A percentile compares a stretch with the other conserved stretches of the same genome.
These are phyloP conservation scores for Xerocomus spinulosus DNA, from an alignment of 768 basidiomycete genomes.

Conservation along the genomic window DNA sequence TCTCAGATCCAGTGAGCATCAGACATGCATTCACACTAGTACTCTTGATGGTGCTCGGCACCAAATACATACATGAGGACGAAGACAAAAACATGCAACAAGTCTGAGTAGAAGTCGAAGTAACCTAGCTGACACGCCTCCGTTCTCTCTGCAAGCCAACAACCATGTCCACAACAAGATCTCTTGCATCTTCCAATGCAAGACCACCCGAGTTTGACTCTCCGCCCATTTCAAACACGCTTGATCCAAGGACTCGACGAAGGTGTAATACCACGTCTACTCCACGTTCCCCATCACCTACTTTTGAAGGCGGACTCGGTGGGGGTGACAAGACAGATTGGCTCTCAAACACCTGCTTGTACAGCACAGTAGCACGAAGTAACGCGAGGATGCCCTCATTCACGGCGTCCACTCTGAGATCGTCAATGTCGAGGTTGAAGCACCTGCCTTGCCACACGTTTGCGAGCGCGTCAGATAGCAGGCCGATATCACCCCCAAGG, in stretches of 20 bases:
- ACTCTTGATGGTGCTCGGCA: not conserved
- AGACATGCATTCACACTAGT: no score
- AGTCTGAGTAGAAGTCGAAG: not conserved
- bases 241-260: conserved; percentile 51
- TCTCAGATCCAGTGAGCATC: no score
- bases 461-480: conserved; percentile 54
- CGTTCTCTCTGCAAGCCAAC: conserved; percentile 34
- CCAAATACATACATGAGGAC: conserved; percentile 14
- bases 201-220: conserved; percentile 23
- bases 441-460: conserved; percentile 46
- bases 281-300: not conserved
- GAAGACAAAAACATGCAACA: not conserved
- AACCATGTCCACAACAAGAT: conserved; percentile 71
- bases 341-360: conserved; percentile 53
- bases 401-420: conserved; percentile 25
- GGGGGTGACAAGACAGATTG: conserved; percentile 52
- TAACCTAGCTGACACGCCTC: conserved; percentile 15
- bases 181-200: conserved; percentile 68
- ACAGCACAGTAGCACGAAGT: conserved; percentile 56
- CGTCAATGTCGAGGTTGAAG: conserved; percentile 25
- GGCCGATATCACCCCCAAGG: conserved; percentile 54
- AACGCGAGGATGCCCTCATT: conserved; percentile 50
- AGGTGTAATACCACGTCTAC: conserved; percentile 43
- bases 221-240: conserved; percentile 38
- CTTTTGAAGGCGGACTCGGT: conserved; percentile 44